phyloP scores from a whole-genome alignment of 108 stramenopile genomes.

The Asterionellopsis glacialis region DNA sequence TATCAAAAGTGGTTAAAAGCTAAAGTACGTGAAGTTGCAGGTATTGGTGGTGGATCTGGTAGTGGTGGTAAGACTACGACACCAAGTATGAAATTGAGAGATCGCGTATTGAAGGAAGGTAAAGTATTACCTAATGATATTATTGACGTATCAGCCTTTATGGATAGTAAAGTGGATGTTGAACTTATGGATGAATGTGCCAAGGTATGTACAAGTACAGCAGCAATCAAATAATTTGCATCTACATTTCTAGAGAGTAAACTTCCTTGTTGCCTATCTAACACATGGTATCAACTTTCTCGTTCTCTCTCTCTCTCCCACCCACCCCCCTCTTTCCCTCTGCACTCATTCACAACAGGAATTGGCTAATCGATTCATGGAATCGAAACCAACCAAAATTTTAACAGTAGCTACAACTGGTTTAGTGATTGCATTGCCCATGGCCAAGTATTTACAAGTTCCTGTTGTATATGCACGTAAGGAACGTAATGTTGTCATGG shows the following conservation, averaged over 20 bases:
- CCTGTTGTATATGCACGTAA: conserved; percentile 86
- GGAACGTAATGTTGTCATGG: conserved; percentile 86
- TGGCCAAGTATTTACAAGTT: conserved; percentile 81
- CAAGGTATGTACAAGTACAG: conserved; percentile 7
- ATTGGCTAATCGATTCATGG: conserved; percentile 60
- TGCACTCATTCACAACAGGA: background rate
- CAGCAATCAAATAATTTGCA: no score
- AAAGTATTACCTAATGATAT: conserved; percentile 84
- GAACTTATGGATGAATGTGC: conserved; percentile 88
- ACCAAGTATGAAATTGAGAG: conserved; percentile 59
- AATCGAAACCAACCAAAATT: conserved; percentile 72
- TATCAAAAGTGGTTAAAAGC: conserved; percentile 68
- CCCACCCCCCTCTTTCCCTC: no score
- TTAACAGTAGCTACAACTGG: conserved; percentile 89
- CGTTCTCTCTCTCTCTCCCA: no score
- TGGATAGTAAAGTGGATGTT: conserved; percentile 83
- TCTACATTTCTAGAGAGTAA: no score
- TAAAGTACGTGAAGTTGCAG: conserved; percentile 41
- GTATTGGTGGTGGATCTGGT: conserved; percentile 28
- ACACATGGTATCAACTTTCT: no score
- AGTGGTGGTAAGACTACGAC: no score
- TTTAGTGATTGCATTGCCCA: conserved; percentile 79
- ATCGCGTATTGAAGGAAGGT: conserved; percentile 82
- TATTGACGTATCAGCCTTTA: conserved; percentile 83
- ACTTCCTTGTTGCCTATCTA: no score